Conservation (phyloP, 805 yeast genomes). For the Candida alai region DNA sequence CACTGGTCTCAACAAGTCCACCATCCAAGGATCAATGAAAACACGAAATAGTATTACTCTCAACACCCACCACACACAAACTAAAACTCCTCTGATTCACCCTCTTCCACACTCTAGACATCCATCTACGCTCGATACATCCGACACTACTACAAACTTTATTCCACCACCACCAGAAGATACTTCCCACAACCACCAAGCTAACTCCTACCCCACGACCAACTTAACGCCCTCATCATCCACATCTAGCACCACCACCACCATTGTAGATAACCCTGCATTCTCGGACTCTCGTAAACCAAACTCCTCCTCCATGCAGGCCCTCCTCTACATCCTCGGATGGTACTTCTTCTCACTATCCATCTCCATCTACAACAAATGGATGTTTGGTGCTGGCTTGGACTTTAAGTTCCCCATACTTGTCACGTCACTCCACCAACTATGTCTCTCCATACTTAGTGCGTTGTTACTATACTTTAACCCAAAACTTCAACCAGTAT, state of each 20-base stretch:
- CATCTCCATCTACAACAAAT: slow-evolving; percentile 81
- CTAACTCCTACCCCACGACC: neutral
- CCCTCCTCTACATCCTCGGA: slow-evolving; percentile 39
- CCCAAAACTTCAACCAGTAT: slow-evolving; percentile 52
- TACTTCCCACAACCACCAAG: neutral
- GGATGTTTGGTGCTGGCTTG: slow-evolving; percentile 90
- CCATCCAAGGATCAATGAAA: too few species aligned
- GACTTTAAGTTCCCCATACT: slow-evolving; percentile 81
- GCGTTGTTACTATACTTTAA: slow-evolving; percentile 38
- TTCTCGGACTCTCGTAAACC: too few species aligned
- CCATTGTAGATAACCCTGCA: slow-evolving; percentile 1
- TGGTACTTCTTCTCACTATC: slow-evolving; percentile 73
- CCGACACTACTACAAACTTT: neutral
- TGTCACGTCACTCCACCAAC: slow-evolving; percentile 82
- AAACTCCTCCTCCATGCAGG: too few species aligned
- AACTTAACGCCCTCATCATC: neutral
- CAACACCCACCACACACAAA: too few species aligned
- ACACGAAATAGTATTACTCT: too few species aligned
- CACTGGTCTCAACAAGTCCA: too few species aligned
- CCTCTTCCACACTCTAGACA: too few species aligned
- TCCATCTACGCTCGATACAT: too few species aligned
- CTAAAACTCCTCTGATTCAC: too few species aligned
- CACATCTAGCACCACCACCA: too few species aligned
- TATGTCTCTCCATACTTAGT: slow-evolving; percentile 58
- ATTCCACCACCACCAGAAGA: neutral